Evolutionary conservation across 2,329 filamentous ascomycete genomes (phyloP).

Genomic region (Fusarium albosuccineum): DNA sequence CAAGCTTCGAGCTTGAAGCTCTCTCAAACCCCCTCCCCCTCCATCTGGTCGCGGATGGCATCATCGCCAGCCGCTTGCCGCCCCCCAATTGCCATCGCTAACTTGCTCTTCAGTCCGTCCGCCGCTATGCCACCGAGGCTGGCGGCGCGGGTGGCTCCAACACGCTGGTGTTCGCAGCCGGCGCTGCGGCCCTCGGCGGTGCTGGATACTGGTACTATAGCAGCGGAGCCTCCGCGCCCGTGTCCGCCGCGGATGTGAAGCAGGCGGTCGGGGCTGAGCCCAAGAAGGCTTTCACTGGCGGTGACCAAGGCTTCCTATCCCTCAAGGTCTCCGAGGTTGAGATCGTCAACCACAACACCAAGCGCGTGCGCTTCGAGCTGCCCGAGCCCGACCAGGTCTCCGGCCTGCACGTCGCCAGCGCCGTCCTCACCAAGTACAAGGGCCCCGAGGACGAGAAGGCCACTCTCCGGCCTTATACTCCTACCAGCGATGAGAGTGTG

Average conservation of each 20-base stretch:
- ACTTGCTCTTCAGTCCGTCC: slow-evolving; percentile 60
- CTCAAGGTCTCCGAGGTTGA: slow-evolving; percentile 85
- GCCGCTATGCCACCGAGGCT: slow-evolving; percentile 77
- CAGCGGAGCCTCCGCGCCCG: slow-evolving; percentile 65
- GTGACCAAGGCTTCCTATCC: slow-evolving; percentile 89
- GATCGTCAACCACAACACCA: slow-evolving; percentile 92
- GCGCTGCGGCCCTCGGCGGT: slow-evolving; percentile 70
- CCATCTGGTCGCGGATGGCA: slow-evolving; percentile 18
- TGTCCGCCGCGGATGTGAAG: slow-evolving; percentile 63
- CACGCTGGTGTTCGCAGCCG: slow-evolving; percentile 70
- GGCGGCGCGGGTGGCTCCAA: slow-evolving; percentile 67
- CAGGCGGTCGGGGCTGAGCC: slow-evolving; percentile 66
- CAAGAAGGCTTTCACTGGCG: slow-evolving; percentile 75
- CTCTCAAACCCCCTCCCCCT: background rate
- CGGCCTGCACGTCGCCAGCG: slow-evolving; percentile 85
- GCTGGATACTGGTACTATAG: slow-evolving; percentile 69
- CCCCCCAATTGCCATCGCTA: slow-evolving; percentile 22
- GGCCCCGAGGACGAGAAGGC: slow-evolving; percentile 85
- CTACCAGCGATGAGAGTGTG: slow-evolving; percentile 85
- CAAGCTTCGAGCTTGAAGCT: background rate
- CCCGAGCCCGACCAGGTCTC: slow-evolving; percentile 87
- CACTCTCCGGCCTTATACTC: slow-evolving; percentile 92
- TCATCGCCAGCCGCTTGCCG: slow-evolving; percentile 10
- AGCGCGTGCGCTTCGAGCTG: slow-evolving; percentile 89
- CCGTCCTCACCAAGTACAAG: slow-evolving; percentile 93